Conservation (phyloP, 306 rosid species). For the Phaseolus lunatus region DNA sequence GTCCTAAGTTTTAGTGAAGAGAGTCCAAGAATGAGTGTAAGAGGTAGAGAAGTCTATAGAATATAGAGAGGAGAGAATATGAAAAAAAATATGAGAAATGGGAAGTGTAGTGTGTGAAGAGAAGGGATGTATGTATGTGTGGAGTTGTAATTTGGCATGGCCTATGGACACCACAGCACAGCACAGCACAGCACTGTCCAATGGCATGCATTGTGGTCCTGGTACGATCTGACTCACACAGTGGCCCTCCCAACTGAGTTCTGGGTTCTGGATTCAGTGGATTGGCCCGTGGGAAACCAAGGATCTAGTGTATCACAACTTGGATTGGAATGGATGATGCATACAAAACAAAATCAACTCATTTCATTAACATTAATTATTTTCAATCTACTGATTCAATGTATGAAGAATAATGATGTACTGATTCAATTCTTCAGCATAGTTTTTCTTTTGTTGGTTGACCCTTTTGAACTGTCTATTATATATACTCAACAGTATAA, state of each 20-base stretch:
- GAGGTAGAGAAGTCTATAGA: background rate
- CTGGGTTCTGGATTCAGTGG: constrained; percentile 16
- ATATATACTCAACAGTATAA: too few species aligned
- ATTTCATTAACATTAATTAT: background rate
- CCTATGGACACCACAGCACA: background rate
- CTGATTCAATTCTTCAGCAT: too few species aligned
- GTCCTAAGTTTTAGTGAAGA: background rate
- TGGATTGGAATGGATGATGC: background rate
- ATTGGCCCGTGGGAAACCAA: constrained; percentile 34
- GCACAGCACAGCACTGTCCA: background rate
- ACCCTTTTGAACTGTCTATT: too few species aligned
- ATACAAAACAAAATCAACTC: background rate
- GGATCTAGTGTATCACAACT: background rate
- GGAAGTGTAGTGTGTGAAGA: constrained; percentile 1
- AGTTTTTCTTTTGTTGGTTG: too few species aligned
- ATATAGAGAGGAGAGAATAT: background rate
- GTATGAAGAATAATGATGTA: too few species aligned
- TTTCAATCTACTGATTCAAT: too few species aligned
- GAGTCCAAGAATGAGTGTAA: too few species aligned
- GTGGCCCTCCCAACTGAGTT: constrained; percentile 43
- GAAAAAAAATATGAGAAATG: background rate
- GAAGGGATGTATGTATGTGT: background rate
- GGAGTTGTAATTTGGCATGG: background rate
- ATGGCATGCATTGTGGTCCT: constrained; percentile 45
- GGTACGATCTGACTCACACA: constrained; percentile 48